Evolutionary conservation across 2,329 filamentous ascomycete species (phyloP).

Genomic region (Trichoderma simmonsii): DNA sequence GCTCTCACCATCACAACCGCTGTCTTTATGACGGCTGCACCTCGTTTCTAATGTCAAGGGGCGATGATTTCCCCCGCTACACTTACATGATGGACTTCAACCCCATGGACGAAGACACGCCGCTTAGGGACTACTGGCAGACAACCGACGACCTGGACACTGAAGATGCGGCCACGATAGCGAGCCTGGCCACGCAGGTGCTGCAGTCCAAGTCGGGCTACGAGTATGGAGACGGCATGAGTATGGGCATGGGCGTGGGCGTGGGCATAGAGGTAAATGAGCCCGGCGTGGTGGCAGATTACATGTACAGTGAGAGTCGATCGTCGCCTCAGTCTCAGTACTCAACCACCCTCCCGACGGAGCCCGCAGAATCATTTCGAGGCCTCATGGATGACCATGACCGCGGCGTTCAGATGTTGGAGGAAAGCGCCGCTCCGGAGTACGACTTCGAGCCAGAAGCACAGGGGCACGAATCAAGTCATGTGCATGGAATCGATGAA

Average conservation of each 20-base stretch:
- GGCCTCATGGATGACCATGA: conserved; percentile 4
- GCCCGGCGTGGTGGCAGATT: background rate
- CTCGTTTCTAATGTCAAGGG: background rate
- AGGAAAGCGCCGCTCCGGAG: background rate
- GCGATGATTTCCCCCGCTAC: conserved; percentile 1
- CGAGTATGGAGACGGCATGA: background rate
- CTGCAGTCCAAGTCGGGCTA: background rate
- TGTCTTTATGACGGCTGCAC: background rate
- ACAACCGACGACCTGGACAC: background rate
- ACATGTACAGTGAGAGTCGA: conserved; percentile 7
- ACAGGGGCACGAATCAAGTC: background rate
- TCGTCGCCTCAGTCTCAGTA: conserved; percentile 13
- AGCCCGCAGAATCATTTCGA: conserved; percentile 6
- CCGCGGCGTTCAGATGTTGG: background rate
- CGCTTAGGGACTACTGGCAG: conserved; percentile 15
- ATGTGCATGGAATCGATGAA: background rate
- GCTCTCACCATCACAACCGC: background rate
- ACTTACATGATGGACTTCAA: conserved; percentile 17
- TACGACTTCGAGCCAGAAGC: background rate
- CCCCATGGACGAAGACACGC: conserved; percentile 15
- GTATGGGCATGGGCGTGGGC: background rate
- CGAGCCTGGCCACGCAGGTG: conserved; percentile 10
- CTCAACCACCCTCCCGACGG: background rate
- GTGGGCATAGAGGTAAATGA: background rate
- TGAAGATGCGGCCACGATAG: background rate